Percentiles rank a stretch among this genome's conserved stretches.
Conservation (phyloP, 306 rosid genomes). For the Casuarina glauca region DNA sequence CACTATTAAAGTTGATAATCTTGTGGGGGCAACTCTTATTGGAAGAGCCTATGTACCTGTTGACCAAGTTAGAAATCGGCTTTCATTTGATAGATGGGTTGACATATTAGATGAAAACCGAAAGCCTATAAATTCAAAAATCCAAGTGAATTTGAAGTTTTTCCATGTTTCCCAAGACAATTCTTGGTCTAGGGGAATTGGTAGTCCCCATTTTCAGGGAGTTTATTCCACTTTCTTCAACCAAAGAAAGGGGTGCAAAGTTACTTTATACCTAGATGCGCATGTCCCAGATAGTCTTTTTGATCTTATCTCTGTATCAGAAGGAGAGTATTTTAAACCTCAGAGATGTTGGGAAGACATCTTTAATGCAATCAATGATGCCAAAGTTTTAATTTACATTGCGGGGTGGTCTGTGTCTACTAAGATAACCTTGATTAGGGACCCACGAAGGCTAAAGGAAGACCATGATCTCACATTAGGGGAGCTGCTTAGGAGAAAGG, state of each 20-base stretch:
- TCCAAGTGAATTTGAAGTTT: conserved; percentile 54
- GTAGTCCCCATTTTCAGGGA: conserved; percentile 39
- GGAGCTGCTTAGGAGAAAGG: conserved; percentile 68
- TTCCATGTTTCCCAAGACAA: conserved; percentile 19
- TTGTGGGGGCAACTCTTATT: conserved; percentile 67
- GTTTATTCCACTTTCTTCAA: conserved; percentile 65
- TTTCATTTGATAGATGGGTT: conserved; percentile 34
- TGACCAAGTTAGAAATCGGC: conserved; percentile 38
- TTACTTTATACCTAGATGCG: conserved; percentile 83
- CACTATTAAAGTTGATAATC: conserved; percentile 66
- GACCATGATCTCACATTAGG: conserved; percentile 51
- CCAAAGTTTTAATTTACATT: conserved; percentile 66
- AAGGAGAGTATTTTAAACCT: conserved; percentile 25
- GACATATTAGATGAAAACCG: conserved; percentile 64
- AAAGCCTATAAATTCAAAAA: conserved; percentile 44
- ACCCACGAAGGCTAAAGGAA: conserved; percentile 11
- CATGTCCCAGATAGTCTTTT: conserved; percentile 37
- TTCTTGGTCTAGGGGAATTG: conserved; percentile 57
- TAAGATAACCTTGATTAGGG: conserved; percentile 55
- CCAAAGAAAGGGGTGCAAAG: conserved; percentile 62
- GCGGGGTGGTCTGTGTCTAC: conserved; percentile 79
- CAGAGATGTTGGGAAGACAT: conserved; percentile 82
- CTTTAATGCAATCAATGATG: conserved; percentile 52
- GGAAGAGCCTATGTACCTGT: conserved; percentile 77
- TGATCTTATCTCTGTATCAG: conserved; percentile 19